These are phyloP conservation scores for Mycena kentingensis DNA, from an alignment of 768 basidiomycete genomes.

Conservation along the genomic window DNA sequence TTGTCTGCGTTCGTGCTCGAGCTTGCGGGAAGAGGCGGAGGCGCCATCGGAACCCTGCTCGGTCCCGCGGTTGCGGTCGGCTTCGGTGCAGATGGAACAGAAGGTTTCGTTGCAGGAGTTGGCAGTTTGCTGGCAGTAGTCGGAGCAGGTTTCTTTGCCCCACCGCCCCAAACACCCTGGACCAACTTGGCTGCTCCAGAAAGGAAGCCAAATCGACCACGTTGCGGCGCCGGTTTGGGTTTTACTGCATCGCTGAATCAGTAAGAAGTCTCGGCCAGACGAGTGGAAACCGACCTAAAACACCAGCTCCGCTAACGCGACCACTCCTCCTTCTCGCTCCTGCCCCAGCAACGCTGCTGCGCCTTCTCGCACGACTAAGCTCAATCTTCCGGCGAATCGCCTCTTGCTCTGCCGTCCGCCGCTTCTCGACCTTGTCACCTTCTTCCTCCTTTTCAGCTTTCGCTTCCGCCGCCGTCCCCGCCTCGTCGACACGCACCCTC, in stretches of 20 bases:
- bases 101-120: constrained; percentile 25
- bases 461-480: constrained; percentile 28
- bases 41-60: constrained; percentile 6
- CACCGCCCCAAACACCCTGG: constrained; percentile 72
- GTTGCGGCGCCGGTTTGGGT: constrained; percentile 50
- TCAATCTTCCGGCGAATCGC: constrained; percentile 67
- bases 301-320: constrained; percentile 41
- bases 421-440: constrained; percentile 46
- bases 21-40: constrained; percentile 6
- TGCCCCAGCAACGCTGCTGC: constrained; percentile 62
- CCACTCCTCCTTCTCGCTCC: constrained; percentile 31
- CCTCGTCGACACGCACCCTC: constrained; percentile 38
- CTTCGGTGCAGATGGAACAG: constrained; percentile 16
- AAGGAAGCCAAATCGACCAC: constrained; percentile 62
- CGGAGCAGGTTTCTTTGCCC: constrained; percentile 34
- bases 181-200: constrained; percentile 73
- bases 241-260: constrained; percentile 31
- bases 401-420: constrained; percentile 53
- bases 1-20: constrained; percentile 14
- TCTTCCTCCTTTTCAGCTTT: constrained; percentile 38
- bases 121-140: constrained; percentile 29
- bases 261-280: constrained; percentile 1
- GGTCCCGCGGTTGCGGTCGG: constrained; percentile 13
- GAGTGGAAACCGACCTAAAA: constrained; percentile 39
- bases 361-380: constrained; percentile 62